phyloP scores from a whole-genome alignment of 345 rosid genomes.

The Arabidopsis suecica region DNA sequence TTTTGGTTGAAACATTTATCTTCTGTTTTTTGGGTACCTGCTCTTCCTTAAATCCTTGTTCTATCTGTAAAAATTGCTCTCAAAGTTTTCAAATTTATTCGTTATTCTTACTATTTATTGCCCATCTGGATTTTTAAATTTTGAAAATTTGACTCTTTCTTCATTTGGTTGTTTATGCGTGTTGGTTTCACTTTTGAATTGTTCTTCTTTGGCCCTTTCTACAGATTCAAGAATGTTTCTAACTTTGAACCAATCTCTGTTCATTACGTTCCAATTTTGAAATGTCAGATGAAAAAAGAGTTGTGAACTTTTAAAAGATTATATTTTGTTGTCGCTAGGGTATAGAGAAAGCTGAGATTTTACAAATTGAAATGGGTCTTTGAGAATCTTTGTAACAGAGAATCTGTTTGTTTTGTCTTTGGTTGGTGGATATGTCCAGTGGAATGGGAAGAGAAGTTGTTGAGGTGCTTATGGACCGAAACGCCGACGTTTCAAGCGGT shows the following conservation, averaged over 20 bases:
- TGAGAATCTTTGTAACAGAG: background rate
- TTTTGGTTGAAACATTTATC: background rate
- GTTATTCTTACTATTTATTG: background rate
- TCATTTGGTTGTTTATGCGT: constrained; percentile 33
- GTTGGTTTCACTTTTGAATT: constrained; percentile 42
- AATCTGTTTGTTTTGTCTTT: background rate
- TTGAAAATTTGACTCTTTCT: constrained; percentile 29
- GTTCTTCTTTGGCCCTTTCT: constrained; percentile 18
- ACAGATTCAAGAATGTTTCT: constrained; percentile 26
- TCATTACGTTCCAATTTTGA: constrained; percentile 9
- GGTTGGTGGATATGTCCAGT: constrained; percentile 48
- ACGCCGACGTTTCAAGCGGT: constrained; percentile 54
- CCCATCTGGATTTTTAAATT: constrained; percentile 2
- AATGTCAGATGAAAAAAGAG: constrained; percentile 1
- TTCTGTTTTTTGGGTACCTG: constrained; percentile 25
- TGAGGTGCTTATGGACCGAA: constrained; percentile 65
- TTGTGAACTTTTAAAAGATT: constrained; percentile 15
- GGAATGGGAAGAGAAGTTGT: constrained; percentile 80
- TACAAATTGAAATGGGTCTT: constrained; percentile 52
- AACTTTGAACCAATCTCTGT: constrained; percentile 16
- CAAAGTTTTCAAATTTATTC: background rate
- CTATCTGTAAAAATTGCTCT: background rate
- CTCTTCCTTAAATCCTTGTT: constrained; percentile 21
- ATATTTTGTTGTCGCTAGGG: background rate
- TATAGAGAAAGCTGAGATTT: constrained; percentile 44